phyloP scores from a whole-genome alignment of 306 rosid genomes.

The Inga oerstediana region DNA sequence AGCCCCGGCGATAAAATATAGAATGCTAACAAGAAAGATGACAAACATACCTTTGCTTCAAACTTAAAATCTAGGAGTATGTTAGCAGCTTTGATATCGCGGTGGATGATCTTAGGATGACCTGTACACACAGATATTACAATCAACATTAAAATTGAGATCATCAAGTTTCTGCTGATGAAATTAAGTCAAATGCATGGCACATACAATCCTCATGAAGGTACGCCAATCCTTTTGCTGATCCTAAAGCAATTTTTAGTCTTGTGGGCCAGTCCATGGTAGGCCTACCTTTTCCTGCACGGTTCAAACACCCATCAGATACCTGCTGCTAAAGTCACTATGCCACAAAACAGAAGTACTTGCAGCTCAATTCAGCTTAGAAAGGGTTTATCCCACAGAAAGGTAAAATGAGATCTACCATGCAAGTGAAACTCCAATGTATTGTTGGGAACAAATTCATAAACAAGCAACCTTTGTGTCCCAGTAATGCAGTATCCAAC shows the following conservation, averaged over 20 bases:
- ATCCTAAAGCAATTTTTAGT: constrained; percentile 14
- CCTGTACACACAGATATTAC: constrained; percentile 13
- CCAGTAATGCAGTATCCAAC: constrained; percentile 73
- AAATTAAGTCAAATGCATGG: background rate
- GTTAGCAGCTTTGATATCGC: constrained; percentile 24
- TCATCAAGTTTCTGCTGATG: background rate
- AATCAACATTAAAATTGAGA: background rate
- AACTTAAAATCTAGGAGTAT: constrained; percentile 19
- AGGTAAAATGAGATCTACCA: constrained; percentile 42
- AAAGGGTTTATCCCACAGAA: background rate
- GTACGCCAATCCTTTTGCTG: constrained; percentile 17
- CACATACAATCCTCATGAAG: constrained; percentile 23
- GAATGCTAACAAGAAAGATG: constrained; percentile 2
- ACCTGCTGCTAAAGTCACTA: background rate
- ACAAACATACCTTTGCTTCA: constrained; percentile 17
- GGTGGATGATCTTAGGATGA: constrained; percentile 22
- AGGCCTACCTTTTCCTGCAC: constrained; percentile 26
- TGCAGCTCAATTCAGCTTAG: background rate
- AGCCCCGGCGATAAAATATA: background rate
- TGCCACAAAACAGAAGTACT: background rate
- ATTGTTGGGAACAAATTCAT: constrained; percentile 21
- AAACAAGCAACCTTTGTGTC: constrained; percentile 32
- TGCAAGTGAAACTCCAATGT: constrained; percentile 76
- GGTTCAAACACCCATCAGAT: constrained; percentile 10
- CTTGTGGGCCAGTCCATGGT: constrained; percentile 26